A percentile compares a stretch with the other conserved stretches of the same genome.
Evolutionary conservation across 805 yeast species (phyloP).

Genomic region (Pichia heedii): DNA sequence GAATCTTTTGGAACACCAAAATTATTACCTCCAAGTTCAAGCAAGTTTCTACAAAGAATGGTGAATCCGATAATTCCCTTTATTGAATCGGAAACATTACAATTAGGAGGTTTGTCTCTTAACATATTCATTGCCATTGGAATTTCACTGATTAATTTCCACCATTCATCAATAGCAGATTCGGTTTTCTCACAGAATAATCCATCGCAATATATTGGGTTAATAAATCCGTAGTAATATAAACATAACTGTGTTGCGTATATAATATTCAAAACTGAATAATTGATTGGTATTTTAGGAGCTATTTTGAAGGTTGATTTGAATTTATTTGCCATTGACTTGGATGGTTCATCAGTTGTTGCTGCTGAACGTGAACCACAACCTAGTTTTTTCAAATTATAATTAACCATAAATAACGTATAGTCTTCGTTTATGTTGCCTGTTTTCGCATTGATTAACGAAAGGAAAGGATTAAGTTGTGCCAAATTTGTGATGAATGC

Average conservation of each 20-base stretch:
- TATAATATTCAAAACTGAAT: constrained; percentile 68
- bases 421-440: constrained; percentile 42
- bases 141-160: constrained; percentile 44
- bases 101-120: constrained; percentile 15
- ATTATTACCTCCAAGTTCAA: constrained; percentile 48
- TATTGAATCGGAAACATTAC: constrained; percentile 39
- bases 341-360: constrained; percentile 60
- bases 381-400: constrained; percentile 63
- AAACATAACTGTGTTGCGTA: constrained; percentile 66
- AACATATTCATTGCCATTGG: constrained; percentile 16
- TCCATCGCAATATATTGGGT: constrained; percentile 72
- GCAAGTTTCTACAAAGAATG: constrained; percentile 52
- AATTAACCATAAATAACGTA: constrained; percentile 58
- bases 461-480: constrained; percentile 57
- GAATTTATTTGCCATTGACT: constrained; percentile 75
- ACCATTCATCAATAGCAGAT: constrained; percentile 67
- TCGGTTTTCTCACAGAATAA: constrained; percentile 72
- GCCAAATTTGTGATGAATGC: constrained; percentile 80
- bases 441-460: constrained; percentile 58
- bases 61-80: constrained; percentile 76
- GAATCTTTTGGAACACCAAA: constrained; percentile 72
- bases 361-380: constrained; percentile 85
- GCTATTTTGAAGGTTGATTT: constrained; percentile 60
- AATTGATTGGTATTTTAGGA: constrained; percentile 42
- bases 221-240: constrained; percentile 67